These are phyloP conservation scores for Closterium sp. DNA, from an alignment of 139 green algal species.

Conservation along the genomic window DNA sequence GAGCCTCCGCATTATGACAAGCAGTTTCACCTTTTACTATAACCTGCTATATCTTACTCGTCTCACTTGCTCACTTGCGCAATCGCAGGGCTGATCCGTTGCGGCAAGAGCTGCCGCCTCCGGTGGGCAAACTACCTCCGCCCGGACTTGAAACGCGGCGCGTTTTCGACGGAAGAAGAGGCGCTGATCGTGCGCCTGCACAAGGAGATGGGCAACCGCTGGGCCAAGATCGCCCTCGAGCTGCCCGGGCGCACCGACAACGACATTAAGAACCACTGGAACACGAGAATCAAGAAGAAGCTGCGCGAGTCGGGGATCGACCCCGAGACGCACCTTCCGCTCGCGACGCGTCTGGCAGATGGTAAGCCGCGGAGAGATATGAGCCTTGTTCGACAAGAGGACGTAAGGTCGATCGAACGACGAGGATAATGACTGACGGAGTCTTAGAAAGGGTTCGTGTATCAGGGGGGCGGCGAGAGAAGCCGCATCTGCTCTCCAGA, in stretches of 20 bases:
- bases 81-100: constrained; percentile 21
- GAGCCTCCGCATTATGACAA: not conserved
- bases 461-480: too few relatives aligned
- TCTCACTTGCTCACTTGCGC: not conserved
- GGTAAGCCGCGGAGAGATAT: not conserved
- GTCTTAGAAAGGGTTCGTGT: too few relatives aligned
- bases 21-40: not conserved
- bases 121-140: constrained; percentile 47
- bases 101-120: constrained; percentile 44
- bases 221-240: constrained; percentile 53
- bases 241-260: constrained; percentile 77
- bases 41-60: not conserved
- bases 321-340: constrained; percentile 19
- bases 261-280: constrained; percentile 91
- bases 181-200: constrained; percentile 36
- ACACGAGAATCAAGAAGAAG: constrained; percentile 51
- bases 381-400: too few relatives aligned
- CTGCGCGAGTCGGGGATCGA: constrained; percentile 32
- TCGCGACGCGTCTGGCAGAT: not conserved
- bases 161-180: constrained; percentile 40
- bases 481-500: too few relatives aligned
- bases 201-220: constrained; percentile 39
- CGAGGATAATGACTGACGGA: too few relatives aligned
- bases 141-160: constrained; percentile 36
- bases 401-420: too few relatives aligned